Conservation (phyloP, 2,329 filamentous ascomycete species). For the Cyclaneusma minus region DNA sequence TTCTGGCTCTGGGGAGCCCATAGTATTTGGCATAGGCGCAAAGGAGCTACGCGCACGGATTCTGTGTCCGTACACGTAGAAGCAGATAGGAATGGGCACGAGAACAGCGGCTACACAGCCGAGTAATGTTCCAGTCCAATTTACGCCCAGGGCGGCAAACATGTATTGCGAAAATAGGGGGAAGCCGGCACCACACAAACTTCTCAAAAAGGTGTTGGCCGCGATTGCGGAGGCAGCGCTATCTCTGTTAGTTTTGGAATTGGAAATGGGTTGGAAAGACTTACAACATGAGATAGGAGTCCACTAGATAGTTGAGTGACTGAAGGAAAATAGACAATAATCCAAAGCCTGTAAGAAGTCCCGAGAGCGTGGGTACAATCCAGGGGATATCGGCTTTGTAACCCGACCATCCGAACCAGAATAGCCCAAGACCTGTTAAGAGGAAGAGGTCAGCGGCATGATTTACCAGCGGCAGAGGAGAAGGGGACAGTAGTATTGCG, state of each 20-base stretch:
- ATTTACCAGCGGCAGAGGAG: conserved; percentile 14
- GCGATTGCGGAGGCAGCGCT: conserved; percentile 66
- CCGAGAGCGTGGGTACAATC: conserved; percentile 46
- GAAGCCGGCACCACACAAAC: conserved; percentile 62
- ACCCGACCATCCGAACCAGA: conserved; percentile 67
- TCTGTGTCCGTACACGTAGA: conserved; percentile 41
- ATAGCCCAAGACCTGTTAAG: conserved; percentile 51
- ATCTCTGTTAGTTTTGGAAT: not conserved
- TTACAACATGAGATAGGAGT: conserved; percentile 52
- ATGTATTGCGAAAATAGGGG: conserved; percentile 64
- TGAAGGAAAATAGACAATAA: conserved; percentile 75
- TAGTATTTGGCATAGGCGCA: conserved; percentile 29
- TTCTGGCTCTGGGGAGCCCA: not conserved
- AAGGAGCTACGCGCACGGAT: conserved; percentile 40
- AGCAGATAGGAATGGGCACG: conserved; percentile 46
- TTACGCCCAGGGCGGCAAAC: conserved; percentile 45
- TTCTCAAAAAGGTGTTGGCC: conserved; percentile 68
- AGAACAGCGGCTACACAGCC: conserved; percentile 41
- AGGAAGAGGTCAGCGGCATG: conserved; percentile 13
- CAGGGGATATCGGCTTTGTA: conserved; percentile 41
- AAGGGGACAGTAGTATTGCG: conserved; percentile 12
- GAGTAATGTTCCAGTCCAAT: conserved; percentile 46
- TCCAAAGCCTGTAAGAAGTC: conserved; percentile 54
- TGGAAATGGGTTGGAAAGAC: conserved; percentile 8
- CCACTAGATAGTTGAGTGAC: conserved; percentile 66